Base-by-base conservation (phyloP, 306 rosid species). In the Rosa multiflora region DNA sequence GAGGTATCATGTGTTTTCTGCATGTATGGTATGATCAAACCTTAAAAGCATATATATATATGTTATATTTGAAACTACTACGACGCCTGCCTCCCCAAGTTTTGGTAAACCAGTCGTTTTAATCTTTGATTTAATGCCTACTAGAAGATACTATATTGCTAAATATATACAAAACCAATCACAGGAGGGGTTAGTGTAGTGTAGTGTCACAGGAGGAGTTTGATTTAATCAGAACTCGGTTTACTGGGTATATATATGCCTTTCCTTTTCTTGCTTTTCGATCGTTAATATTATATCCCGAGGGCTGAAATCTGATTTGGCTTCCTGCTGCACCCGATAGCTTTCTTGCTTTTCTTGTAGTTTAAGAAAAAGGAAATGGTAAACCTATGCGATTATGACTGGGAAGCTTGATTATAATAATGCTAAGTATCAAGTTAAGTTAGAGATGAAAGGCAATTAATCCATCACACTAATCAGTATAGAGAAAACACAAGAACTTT, bases 21-120 rank as follows among this genome's bases (percentile, higher is more conserved):
- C 32, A n/a, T 67, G 49, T 47, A 42, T 43, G 35, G 49, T 47
- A 42, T 43, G 35, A 42, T 40, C 21, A 15, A 68, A 64, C 39
- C 37, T 21, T 18, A 35, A 32, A 35, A 32, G 12, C 12, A 14
- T 35, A 35, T 35, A 35, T n/a, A 18, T 18, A 18, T 8, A 11
- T 40, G 29, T 17, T 46, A 23, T 43, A 29, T 74, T 78, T 73
- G 83, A 76, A 77, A 76, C 82, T 63, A 53, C 51, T 58, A 69
- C 48, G 82, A 74, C 67, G 76, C 72, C 62, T 73, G 81, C 67
- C 73, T 75, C 81, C 84, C 83, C 78, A 82, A 78, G 51, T 78
- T 48, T 79, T 47, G 79, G 86, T 79, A 48, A 48, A 47, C 51
- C 12, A 62, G 67, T 56, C 5, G 61, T 37, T 48, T 62, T 13